Evolutionary conservation across 768 basidiomycete species (phyloP).

Genomic region (Calocybe cyanea): DNA sequence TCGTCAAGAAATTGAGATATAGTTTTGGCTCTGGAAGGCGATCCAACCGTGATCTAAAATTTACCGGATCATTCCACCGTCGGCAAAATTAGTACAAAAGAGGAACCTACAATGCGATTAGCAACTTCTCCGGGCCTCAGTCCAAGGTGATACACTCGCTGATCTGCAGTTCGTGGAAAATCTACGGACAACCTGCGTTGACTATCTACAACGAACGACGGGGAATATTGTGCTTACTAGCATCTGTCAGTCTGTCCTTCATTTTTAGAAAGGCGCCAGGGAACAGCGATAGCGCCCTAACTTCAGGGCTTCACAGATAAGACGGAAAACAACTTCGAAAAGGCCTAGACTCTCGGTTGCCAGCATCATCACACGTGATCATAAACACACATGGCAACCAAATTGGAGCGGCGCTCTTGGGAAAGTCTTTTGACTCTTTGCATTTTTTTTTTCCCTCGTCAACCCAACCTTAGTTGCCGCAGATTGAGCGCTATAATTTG

Average conservation of each 20-base stretch:
- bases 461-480: no score
- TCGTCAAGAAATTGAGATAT: constrained; percentile 62
- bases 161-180: constrained; percentile 71
- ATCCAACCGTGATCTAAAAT: constrained; percentile 68
- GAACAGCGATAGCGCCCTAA: no score
- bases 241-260: constrained; percentile 52
- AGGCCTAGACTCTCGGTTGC: no score
- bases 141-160: constrained; percentile 78
- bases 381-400: no score
- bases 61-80: background rate
- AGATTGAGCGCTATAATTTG: no score
- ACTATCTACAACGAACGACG: background rate
- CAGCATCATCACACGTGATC: no score
- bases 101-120: constrained; percentile 62
- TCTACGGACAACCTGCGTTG: constrained; percentile 35
- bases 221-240: constrained; percentile 45
- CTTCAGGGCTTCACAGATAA: no score
- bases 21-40: constrained; percentile 58
- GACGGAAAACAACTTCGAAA: no score
- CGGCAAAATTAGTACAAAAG: constrained; percentile 1
- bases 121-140: constrained; percentile 74
- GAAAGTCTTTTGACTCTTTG: no score
- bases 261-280: background rate
- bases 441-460: no score
- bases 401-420: no score